These are phyloP conservation scores for Aurantiochytrium sp. DNA, from an alignment of 108 stramenopile genomes.

Conservation along the genomic window DNA sequence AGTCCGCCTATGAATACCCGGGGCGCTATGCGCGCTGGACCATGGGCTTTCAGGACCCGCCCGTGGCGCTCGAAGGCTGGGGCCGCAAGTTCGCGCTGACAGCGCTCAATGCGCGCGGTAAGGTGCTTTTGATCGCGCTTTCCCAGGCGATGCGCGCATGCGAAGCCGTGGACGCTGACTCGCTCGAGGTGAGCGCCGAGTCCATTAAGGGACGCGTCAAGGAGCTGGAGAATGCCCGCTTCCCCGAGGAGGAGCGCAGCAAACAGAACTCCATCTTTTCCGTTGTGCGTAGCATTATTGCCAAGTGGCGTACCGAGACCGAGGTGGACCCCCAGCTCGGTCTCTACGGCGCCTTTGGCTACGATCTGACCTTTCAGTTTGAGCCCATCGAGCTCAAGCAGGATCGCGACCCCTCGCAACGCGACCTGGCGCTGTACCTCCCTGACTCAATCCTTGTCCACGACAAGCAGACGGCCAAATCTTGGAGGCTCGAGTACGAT, in stretches of 20 bases:
- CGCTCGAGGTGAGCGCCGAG: neutral
- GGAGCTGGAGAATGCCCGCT: slow-evolving; percentile 61
- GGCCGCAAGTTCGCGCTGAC: slow-evolving; percentile 70
- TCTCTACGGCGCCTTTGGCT: slow-evolving; percentile 90
- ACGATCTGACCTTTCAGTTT: slow-evolving; percentile 93
- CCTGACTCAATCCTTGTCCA: slow-evolving; percentile 85
- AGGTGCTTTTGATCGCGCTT: slow-evolving; percentile 66
- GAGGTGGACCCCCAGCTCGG: slow-evolving; percentile 82
- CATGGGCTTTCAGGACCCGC: slow-evolving; percentile 75
- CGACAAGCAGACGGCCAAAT: slow-evolving; percentile 79
- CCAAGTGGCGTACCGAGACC: slow-evolving; percentile 68
- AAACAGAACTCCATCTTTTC: slow-evolving; percentile 77
- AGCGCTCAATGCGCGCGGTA: slow-evolving; percentile 72
- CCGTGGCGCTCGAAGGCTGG: slow-evolving; percentile 71
- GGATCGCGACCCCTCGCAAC: slow-evolving; percentile 70
- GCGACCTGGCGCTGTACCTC: slow-evolving; percentile 80
- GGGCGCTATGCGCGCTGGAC: slow-evolving; percentile 68
- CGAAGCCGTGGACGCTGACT: slow-evolving; percentile 32
- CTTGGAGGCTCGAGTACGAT: slow-evolving; percentile 83
- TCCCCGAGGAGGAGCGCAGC: slow-evolving; percentile 80
- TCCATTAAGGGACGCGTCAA: neutral
- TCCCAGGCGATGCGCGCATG: slow-evolving; percentile 62
- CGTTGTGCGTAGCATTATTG: slow-evolving; percentile 75
- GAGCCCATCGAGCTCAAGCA: slow-evolving; percentile 79
- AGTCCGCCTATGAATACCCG: slow-evolving; percentile 85